Evolutionary conservation across 768 basidiomycete genomes (phyloP).

Genomic region (Megacollybia marginata): DNA sequence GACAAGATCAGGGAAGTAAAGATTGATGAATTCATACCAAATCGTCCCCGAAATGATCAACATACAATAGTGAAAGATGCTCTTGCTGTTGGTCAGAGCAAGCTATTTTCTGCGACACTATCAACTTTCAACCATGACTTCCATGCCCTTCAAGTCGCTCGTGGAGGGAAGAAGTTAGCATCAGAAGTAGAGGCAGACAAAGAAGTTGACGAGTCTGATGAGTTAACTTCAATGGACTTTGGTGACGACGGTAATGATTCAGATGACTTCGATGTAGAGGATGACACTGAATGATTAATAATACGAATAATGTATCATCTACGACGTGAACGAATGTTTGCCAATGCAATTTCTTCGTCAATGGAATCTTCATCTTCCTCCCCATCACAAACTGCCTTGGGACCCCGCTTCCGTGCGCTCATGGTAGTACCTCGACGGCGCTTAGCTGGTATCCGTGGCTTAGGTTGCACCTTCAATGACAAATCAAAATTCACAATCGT

Average conservation of each 20-base stretch:
- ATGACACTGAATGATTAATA: neutral
- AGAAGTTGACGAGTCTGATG: neutral
- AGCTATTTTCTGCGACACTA: conserved; percentile 1
- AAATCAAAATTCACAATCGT: neutral
- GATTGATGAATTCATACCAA: neutral
- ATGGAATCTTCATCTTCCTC: neutral
- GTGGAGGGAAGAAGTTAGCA: neutral
- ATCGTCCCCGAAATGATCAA: neutral
- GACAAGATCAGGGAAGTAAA: neutral
- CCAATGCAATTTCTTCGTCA: too few species aligned
- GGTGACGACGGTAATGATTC: too few species aligned
- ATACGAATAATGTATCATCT: too few species aligned
- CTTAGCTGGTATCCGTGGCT: neutral
- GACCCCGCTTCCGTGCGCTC: neutral
- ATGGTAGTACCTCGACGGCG: neutral
- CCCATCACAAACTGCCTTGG: neutral
- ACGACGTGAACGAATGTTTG: too few species aligned
- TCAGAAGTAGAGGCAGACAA: neutral
- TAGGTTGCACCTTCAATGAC: neutral
- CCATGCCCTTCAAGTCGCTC: neutral
- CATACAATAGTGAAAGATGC: neutral
- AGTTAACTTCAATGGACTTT: neutral
- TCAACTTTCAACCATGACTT: neutral
- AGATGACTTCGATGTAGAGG: neutral
- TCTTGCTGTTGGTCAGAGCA: neutral